Conservation (phyloP, 768 basidiomycete genomes). For the Chalciporus piperatus region DNA sequence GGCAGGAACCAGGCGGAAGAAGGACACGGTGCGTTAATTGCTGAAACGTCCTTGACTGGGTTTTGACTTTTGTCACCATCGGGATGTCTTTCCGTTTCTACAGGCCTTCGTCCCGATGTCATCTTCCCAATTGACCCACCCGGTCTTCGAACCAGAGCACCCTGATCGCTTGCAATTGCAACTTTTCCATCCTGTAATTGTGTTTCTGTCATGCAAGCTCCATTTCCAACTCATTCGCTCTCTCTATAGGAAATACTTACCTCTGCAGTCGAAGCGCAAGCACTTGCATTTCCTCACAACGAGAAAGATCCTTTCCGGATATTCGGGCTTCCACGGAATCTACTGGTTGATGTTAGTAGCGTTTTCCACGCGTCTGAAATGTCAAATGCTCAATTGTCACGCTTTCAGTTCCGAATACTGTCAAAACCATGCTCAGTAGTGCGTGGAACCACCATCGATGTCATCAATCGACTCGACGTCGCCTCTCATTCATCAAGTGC, state of each 20-base stretch:
- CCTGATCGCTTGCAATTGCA: conserved; percentile 37
- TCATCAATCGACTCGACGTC: conserved; percentile 49
- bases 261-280: conserved; percentile 39
- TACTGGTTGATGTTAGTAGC: conserved; percentile 64
- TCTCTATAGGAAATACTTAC: conserved; percentile 32
- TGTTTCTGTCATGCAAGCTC: neutral
- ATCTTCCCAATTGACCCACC: conserved; percentile 35
- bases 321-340: conserved; percentile 70
- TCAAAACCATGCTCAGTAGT: conserved; percentile 71
- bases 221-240: neutral
- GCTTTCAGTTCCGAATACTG: conserved; percentile 60
- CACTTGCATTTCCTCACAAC: conserved; percentile 42
- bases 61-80: neutral
- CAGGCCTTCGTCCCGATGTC: conserved; percentile 48
- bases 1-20: conserved; percentile 22
- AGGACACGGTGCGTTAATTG: conserved; percentile 16
- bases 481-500: conserved; percentile 49
- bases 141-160: conserved; percentile 40
- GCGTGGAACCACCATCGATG: conserved; percentile 60
- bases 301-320: conserved; percentile 52
- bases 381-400: neutral
- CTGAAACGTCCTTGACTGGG: neutral
- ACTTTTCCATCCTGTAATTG: conserved; percentile 42
- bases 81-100: neutral
- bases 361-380: neutral